Evolutionary conservation across 768 basidiomycete genomes (phyloP).

Genomic region (Arthromyces matolae): DNA sequence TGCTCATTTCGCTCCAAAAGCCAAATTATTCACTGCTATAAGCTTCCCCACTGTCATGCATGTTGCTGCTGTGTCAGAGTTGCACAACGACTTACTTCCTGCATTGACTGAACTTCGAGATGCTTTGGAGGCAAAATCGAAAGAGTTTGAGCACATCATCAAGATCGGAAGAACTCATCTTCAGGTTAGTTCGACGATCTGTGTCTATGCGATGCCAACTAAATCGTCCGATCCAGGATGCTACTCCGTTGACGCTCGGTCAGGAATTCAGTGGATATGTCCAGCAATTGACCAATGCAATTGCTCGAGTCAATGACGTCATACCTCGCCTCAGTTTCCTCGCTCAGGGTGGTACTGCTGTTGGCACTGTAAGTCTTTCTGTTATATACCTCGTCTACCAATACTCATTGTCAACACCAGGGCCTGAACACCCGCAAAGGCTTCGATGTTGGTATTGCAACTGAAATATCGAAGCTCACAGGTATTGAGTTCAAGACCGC

Average conservation of each 20-base stretch:
- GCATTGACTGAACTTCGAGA: slow-evolving; percentile 81
- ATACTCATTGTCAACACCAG: too few relatives aligned
- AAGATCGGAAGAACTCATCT: slow-evolving; percentile 99
- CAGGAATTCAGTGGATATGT: slow-evolving; percentile 99
- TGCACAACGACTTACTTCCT: slow-evolving; percentile 75
- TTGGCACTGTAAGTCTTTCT: slow-evolving; percentile 76
- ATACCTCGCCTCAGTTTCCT: slow-evolving; percentile 84
- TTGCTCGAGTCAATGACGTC: slow-evolving; percentile 75
- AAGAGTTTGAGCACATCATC: slow-evolving; percentile 86
- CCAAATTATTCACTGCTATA: too few relatives aligned
- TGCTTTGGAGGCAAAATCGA: slow-evolving; percentile 78
- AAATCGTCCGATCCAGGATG: slow-evolving; percentile 56
- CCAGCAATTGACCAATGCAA: slow-evolving; percentile 88
- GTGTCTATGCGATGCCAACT: not conserved
- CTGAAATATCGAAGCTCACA: slow-evolving; percentile 87
- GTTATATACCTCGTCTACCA: too few relatives aligned
- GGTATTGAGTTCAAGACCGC: slow-evolving; percentile 92
- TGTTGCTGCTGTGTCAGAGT: slow-evolving; percentile 89
- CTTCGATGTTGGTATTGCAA: slow-evolving; percentile 92
- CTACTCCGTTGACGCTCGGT: slow-evolving; percentile 94
- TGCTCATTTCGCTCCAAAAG: slow-evolving; percentile 16
- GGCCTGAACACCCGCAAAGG: slow-evolving; percentile 96
- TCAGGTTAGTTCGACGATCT: slow-evolving; percentile 43
- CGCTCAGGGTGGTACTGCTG: slow-evolving; percentile 97
- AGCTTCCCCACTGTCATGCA: slow-evolving; percentile 99